Conservation (phyloP, 1,139 yeast genomes). For the Eremothecium cymbalariae region DNA sequence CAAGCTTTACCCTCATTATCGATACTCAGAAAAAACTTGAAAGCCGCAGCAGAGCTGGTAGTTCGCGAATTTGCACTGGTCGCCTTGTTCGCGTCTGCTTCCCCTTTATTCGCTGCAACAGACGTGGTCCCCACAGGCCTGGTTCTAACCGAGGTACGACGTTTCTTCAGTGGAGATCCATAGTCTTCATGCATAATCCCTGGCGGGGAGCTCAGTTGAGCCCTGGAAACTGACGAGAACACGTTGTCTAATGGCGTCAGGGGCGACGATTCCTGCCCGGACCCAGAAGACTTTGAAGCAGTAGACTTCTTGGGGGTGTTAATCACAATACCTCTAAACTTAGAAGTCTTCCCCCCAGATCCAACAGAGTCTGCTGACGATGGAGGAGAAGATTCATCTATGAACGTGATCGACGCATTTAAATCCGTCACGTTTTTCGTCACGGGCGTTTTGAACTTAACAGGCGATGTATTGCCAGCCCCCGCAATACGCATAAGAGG, state of each 20-base stretch:
- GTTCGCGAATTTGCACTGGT: neutral
- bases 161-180: constrained; percentile 9
- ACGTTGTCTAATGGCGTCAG: constrained; percentile 14
- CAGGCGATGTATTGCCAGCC: constrained; percentile 20
- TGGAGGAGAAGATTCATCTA: constrained; percentile 6
- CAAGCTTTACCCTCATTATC: constrained; percentile 24
- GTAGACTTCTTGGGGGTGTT: constrained; percentile 21
- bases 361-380: constrained; percentile 6
- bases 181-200: constrained; percentile 6
- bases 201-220: constrained; percentile 20
- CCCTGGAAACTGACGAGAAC: constrained; percentile 18
- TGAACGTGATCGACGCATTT: constrained; percentile 4
- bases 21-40: constrained; percentile 19
- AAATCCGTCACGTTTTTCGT: constrained; percentile 16
- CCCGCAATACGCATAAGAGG: constrained; percentile 29
- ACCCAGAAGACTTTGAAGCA: constrained; percentile 7
- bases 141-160: neutral
- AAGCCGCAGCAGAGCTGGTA: constrained; percentile 4
- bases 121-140: neutral
- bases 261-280: constrained; percentile 13
- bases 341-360: constrained; percentile 14
- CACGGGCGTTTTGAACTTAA: constrained; percentile 15
- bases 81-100: constrained; percentile 3
- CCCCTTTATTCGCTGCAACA: constrained; percentile 3
- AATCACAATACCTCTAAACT: constrained; percentile 26